phyloP scores from a whole-genome alignment of 208 protist species.

The Novymonas esmeraldas region DNA sequence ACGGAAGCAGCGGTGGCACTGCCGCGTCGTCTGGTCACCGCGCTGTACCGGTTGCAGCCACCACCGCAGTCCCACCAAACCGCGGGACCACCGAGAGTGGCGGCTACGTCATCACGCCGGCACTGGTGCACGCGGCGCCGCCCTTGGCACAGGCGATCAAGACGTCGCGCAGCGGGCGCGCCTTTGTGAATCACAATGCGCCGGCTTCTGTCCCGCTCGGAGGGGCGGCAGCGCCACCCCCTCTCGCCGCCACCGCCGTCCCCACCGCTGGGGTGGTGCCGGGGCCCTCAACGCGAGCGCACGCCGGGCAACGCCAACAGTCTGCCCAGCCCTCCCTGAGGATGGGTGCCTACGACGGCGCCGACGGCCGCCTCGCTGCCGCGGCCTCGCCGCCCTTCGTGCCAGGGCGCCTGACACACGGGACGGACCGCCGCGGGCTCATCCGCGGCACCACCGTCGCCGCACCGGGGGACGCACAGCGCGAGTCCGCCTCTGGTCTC shows the following conservation, averaged over 20 bases:
- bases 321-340: neutral
- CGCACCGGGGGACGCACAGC: slow-evolving; percentile 1
- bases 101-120: slow-evolving; percentile 1
- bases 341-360: neutral
- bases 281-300: neutral
- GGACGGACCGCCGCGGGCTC: slow-evolving; percentile 12
- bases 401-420: neutral
- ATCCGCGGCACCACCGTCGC: slow-evolving; percentile 13
- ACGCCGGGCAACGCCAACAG: neutral
- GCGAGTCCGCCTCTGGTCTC: neutral
- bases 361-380: neutral
- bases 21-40: slow-evolving; percentile 4
- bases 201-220: neutral
- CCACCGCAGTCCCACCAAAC: neutral
- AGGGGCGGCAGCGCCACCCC: neutral
- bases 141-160: slow-evolving; percentile 2
- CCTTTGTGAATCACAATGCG: slow-evolving; percentile 31
- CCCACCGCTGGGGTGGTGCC: neutral
- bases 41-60: neutral
- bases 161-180: slow-evolving; percentile 6
- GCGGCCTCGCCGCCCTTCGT: neutral
- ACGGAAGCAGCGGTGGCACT: neutral
- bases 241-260: neutral
- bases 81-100: neutral
- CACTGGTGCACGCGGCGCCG: neutral